Evolutionary conservation across 2,329 filamentous ascomycete species (phyloP).

Genomic region (Xylaria multiplex): DNA sequence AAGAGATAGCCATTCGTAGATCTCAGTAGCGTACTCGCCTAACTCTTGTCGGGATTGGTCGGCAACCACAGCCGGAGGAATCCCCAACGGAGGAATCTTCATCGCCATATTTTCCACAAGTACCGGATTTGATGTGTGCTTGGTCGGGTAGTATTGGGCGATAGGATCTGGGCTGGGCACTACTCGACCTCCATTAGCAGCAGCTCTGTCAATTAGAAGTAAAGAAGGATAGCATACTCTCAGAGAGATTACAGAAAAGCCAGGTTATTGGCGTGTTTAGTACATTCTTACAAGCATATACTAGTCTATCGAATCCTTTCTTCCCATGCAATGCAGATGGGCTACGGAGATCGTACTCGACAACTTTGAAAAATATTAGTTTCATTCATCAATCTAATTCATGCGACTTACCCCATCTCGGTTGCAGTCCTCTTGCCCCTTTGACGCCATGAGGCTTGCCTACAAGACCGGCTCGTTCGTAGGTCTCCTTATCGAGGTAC

Average conservation of each 20-base stretch:
- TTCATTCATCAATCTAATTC: slow-evolving; percentile 13
- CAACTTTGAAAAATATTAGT: slow-evolving; percentile 61
- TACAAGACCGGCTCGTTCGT: slow-evolving; percentile 82
- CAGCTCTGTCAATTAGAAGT: neutral
- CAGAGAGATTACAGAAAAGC: slow-evolving; percentile 76
- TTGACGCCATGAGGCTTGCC: slow-evolving; percentile 73
- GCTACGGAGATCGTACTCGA: slow-evolving; percentile 78
- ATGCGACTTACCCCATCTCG: slow-evolving; percentile 73
- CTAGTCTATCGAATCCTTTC: slow-evolving; percentile 80
- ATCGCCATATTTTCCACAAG: slow-evolving; percentile 45
- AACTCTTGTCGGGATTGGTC: slow-evolving; percentile 59
- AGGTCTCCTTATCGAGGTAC: slow-evolving; percentile 81
- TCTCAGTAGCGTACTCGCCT: slow-evolving; percentile 69
- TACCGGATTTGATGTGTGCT: slow-evolving; percentile 53
- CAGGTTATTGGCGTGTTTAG: slow-evolving; percentile 75
- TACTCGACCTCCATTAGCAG: slow-evolving; percentile 45
- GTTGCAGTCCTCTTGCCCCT: slow-evolving; percentile 68
- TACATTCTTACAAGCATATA: slow-evolving; percentile 82
- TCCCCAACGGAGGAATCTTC: slow-evolving; percentile 50
- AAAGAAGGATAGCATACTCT: slow-evolving; percentile 52
- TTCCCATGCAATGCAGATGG: slow-evolving; percentile 85
- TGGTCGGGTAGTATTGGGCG: slow-evolving; percentile 55
- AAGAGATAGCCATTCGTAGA: slow-evolving; percentile 82
- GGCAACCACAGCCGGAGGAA: slow-evolving; percentile 48
- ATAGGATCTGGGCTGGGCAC: slow-evolving; percentile 63